Evolutionary conservation across 345 rosid species (phyloP).

Genomic region (Murraya koenigii): DNA sequence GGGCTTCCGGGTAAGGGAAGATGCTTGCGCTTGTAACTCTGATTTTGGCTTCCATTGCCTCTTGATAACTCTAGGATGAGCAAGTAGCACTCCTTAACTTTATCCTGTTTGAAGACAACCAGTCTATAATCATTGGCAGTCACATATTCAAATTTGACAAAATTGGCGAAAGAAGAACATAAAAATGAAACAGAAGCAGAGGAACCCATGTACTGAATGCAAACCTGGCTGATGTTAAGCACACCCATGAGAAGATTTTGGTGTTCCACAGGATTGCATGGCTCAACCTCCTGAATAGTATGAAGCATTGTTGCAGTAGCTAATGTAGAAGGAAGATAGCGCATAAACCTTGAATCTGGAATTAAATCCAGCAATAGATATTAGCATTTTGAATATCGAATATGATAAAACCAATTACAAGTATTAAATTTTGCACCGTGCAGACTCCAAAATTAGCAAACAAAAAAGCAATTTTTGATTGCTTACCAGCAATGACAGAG

Average conservation of each 20-base stretch:
- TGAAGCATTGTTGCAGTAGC: slow-evolving; percentile 77
- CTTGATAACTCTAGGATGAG: slow-evolving; percentile 49
- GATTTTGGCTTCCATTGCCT: slow-evolving; percentile 25
- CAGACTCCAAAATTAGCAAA: slow-evolving; percentile 6
- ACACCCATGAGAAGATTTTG: slow-evolving; percentile 54
- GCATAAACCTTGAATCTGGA: slow-evolving; percentile 67
- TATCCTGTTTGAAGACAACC: slow-evolving; percentile 40
- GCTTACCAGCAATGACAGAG: slow-evolving; percentile 66
- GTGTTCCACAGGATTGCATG: slow-evolving; percentile 45
- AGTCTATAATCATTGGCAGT: neutral
- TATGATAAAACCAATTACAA: neutral
- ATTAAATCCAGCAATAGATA: slow-evolving; percentile 23
- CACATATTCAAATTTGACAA: neutral
- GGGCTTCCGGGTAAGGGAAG: slow-evolving; percentile 45
- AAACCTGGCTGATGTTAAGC: slow-evolving; percentile 65
- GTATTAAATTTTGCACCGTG: neutral
- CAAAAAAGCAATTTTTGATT: slow-evolving; percentile 8
- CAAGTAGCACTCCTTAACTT: slow-evolving; percentile 58
- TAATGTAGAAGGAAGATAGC: slow-evolving; percentile 60
- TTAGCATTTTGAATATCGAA: slow-evolving; percentile 10
- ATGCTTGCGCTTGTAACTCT: slow-evolving; percentile 48
- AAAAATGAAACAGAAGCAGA: neutral
- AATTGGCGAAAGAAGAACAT: neutral
- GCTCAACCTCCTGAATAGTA: slow-evolving; percentile 58
- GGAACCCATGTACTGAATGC: slow-evolving; percentile 15